Evolutionary conservation across 305 asterid genomes (phyloP).

Genomic region (Fraxinus latifolia): DNA sequence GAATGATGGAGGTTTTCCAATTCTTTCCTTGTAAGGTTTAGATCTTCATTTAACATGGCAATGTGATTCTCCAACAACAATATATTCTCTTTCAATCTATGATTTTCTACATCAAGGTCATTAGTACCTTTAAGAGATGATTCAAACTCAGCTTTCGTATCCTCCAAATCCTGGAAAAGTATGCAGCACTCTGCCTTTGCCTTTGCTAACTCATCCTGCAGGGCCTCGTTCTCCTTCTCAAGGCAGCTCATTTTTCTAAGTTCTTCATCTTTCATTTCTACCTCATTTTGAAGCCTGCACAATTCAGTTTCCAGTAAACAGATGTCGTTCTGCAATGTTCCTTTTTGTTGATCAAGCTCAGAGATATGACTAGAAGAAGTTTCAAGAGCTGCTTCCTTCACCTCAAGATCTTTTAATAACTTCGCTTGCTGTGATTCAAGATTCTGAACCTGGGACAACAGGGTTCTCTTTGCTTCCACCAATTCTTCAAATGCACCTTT

Average conservation of each 20-base stretch:
- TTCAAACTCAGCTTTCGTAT: conserved; percentile 37
- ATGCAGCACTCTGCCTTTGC: conserved; percentile 36
- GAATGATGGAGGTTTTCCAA: conserved; percentile 35
- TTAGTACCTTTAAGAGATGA: conserved; percentile 29
- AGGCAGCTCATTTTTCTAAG: conserved; percentile 42
- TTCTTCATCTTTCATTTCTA: conserved; percentile 53
- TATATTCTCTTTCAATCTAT: conserved; percentile 31
- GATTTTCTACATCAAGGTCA: conserved; percentile 35
- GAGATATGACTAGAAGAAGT: conserved; percentile 45
- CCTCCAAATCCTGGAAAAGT: conserved; percentile 55
- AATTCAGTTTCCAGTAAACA: conserved; percentile 45
- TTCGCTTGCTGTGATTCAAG: conserved; percentile 40
- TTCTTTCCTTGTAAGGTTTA: conserved; percentile 35
- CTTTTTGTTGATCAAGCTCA: conserved; percentile 50
- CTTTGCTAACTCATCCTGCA: conserved; percentile 40
- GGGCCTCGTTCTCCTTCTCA: conserved; percentile 51
- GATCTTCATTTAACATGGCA: conserved; percentile 47
- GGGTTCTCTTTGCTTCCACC: conserved; percentile 32
- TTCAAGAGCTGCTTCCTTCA: conserved; percentile 59
- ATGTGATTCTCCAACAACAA: conserved; percentile 36
- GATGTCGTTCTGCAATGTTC: conserved; percentile 39
- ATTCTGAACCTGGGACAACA: conserved; percentile 37
- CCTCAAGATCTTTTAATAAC: conserved; percentile 46
- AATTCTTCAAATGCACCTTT: conserved; percentile 31
- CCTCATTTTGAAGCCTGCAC: conserved; percentile 41